A percentile compares a stretch with the other conserved stretches of the same genome.
Evolutionary conservation across 768 basidiomycete genomes (phyloP).

Genomic region (Dendrothele bispora): DNA sequence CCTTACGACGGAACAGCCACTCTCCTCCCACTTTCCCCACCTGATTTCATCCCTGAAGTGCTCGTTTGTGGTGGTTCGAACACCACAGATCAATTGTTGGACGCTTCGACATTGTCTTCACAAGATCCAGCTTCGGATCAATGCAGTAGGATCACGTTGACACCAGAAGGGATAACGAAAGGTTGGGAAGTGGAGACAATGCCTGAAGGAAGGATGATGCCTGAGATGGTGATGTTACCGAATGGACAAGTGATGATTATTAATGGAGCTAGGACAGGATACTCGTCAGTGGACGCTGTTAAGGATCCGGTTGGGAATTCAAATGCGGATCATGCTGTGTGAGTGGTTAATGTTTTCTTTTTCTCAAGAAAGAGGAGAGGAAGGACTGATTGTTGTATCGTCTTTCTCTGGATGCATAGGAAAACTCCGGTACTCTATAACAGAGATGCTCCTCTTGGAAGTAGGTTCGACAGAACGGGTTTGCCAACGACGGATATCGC

Average conservation of each 20-base stretch:
- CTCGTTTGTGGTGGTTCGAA: slow-evolving; percentile 61
- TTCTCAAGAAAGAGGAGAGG: too few relatives aligned
- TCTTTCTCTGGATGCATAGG: neutral
- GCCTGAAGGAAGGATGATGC: slow-evolving; percentile 55
- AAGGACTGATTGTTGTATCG: neutral
- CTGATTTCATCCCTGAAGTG: slow-evolving; percentile 47
- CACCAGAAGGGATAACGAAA: slow-evolving; percentile 41
- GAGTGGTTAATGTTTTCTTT: slow-evolving; percentile 11
- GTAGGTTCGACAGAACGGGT: slow-evolving; percentile 45
- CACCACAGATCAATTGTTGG: slow-evolving; percentile 40
- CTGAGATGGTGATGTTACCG: slow-evolving; percentile 58
- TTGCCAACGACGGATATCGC: slow-evolving; percentile 40
- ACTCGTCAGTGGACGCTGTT: slow-evolving; percentile 20
- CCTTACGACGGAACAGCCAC: slow-evolving; percentile 57
- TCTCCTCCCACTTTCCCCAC: slow-evolving; percentile 50
- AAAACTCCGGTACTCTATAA: slow-evolving; percentile 43
- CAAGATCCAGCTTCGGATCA: slow-evolving; percentile 55
- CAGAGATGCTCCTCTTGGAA: slow-evolving; percentile 39
- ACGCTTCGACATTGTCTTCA: slow-evolving; percentile 45
- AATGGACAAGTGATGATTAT: slow-evolving; percentile 55
- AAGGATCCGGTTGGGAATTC: slow-evolving; percentile 33
- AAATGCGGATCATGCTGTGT: slow-evolving; percentile 46
- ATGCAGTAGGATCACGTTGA: slow-evolving; percentile 52
- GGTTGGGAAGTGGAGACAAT: slow-evolving; percentile 59
- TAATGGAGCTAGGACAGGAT: slow-evolving; percentile 45